phyloP scores from a whole-genome alignment of 1,139 yeast genomes.

The Kurtzmaniella natalensis region DNA sequence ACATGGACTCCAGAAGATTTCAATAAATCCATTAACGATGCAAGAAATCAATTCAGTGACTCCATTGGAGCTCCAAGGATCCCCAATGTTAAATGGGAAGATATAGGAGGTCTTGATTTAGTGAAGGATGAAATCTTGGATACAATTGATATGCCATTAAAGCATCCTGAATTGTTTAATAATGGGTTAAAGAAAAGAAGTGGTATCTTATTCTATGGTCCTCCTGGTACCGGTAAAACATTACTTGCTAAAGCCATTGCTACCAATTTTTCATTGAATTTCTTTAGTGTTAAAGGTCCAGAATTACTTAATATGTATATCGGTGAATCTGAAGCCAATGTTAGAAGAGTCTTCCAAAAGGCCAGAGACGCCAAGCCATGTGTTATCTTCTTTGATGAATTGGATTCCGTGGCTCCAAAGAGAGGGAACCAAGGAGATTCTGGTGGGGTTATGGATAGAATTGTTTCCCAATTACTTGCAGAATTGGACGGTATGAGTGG shows the following conservation, averaged over 20 bases:
- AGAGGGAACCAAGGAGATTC: conserved; percentile 98
- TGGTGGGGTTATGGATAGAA: conserved; percentile 98
- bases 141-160: conserved; percentile 92
- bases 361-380: conserved; percentile 97
- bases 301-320: conserved; percentile 94
- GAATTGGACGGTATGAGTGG: conserved; percentile 96
- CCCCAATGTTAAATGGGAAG: conserved; percentile 94
- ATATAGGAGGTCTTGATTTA: conserved; percentile 84
- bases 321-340: conserved; percentile 98
- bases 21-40: conserved; percentile 69
- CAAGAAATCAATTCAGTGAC: conserved; percentile 84
- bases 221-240: conserved; percentile 98
- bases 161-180: conserved; percentile 83
- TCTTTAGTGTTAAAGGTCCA: conserved; percentile 95
- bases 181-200: conserved; percentile 90
- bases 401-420: conserved; percentile 96
- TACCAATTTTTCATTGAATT: conserved; percentile 86
- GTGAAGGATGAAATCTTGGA: conserved; percentile 92
- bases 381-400: conserved; percentile 93
- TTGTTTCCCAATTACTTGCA: conserved; percentile 89
- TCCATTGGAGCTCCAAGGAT: conserved; percentile 96
- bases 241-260: conserved; percentile 94
- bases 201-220: conserved; percentile 93
- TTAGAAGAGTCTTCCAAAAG: conserved; percentile 84
- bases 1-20: conserved; percentile 62